phyloP scores from a whole-genome alignment of 1,284 basidiomycete species.

The Ustilago trichophora region DNA sequence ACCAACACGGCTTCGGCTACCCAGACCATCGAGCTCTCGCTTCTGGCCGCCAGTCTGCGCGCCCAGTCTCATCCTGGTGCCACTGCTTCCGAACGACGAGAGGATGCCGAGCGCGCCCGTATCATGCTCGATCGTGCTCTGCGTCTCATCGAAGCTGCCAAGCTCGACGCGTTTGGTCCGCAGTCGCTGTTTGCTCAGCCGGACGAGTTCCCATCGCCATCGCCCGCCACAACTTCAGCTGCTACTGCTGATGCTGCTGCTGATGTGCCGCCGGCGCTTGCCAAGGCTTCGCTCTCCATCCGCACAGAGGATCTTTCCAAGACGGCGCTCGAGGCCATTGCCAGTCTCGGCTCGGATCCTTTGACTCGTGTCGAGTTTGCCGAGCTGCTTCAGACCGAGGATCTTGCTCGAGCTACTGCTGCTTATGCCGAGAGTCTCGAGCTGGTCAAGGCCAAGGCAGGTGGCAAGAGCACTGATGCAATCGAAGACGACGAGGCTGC shows the following conservation, averaged over 20 bases:
- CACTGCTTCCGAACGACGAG: slow-evolving; percentile 35
- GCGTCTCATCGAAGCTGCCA: slow-evolving; percentile 54
- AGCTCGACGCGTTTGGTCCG: slow-evolving; percentile 33
- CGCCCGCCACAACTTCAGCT: slow-evolving; percentile 11
- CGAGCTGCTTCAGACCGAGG: slow-evolving; percentile 53
- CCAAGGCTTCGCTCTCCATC: slow-evolving; percentile 38
- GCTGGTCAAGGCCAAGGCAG: slow-evolving; percentile 19
- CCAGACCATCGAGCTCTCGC: slow-evolving; percentile 51
- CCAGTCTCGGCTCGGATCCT: slow-evolving; percentile 51
- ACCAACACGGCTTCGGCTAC: slow-evolving; percentile 31
- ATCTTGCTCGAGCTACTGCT: slow-evolving; percentile 42
- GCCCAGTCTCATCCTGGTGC: slow-evolving; percentile 57
- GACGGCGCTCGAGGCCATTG: slow-evolving; percentile 44
- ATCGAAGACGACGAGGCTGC: slow-evolving; percentile 29
- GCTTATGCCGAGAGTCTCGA: slow-evolving; percentile 46
- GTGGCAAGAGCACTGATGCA: slow-evolving; percentile 4
- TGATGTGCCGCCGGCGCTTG: slow-evolving; percentile 37
- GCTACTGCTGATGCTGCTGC: slow-evolving; percentile 24
- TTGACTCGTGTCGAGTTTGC: slow-evolving; percentile 55
- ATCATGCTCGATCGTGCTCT: slow-evolving; percentile 59
- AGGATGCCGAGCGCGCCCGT: slow-evolving; percentile 52
- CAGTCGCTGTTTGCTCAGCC: slow-evolving; percentile 23
- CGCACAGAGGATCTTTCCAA: slow-evolving; percentile 48
- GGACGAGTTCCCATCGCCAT: slow-evolving; percentile 30
- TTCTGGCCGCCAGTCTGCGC: slow-evolving; percentile 56